Percentiles rank a stretch among this genome's conserved stretches.
These are phyloP conservation scores for Chaetomiaceae sp. DNA, from an alignment of 2,329 filamentous ascomycete genomes.

Conservation along the genomic window DNA sequence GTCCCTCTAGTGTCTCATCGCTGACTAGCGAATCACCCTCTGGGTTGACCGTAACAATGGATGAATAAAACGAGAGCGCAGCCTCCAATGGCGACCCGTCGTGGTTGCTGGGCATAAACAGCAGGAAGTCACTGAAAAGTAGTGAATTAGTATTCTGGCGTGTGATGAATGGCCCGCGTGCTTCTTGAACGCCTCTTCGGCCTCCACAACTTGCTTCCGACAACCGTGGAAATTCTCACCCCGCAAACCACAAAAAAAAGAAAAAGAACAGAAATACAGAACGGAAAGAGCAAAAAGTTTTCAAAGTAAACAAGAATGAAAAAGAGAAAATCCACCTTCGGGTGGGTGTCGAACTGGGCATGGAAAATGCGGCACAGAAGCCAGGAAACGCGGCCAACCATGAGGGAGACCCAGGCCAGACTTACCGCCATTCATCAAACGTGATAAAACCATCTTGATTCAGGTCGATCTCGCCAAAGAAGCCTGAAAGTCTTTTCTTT, in stretches of 20 bases:
- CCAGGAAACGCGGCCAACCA: constrained; percentile 14
- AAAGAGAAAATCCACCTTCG: constrained; percentile 8
- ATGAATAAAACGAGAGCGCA: constrained; percentile 86
- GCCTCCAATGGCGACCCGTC: constrained; percentile 69
- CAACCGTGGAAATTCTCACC: no score
- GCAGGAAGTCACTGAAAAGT: constrained; percentile 72
- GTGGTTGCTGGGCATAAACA: constrained; percentile 72
- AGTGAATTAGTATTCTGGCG: constrained; percentile 10
- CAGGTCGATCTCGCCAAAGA: constrained; percentile 85
- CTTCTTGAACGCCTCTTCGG: neutral
- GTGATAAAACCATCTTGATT: constrained; percentile 85
- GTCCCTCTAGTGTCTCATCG: constrained; percentile 84
- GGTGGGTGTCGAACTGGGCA: constrained; percentile 7
- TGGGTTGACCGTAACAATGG: constrained; percentile 80
- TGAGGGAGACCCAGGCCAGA: constrained; percentile 25
- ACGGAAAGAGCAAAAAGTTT: neutral
- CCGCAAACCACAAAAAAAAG: neutral
- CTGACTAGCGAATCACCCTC: constrained; percentile 92
- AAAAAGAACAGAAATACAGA: neutral
- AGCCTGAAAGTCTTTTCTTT: constrained; percentile 69
- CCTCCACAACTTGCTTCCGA: no score
- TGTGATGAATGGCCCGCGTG: neutral
- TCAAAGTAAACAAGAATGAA: constrained; percentile 3
- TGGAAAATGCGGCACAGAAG: neutral
- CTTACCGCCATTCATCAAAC: constrained; percentile 96